Evolutionary conservation across 306 rosid species (phyloP).

Genomic region (Quercus dentata): DNA sequence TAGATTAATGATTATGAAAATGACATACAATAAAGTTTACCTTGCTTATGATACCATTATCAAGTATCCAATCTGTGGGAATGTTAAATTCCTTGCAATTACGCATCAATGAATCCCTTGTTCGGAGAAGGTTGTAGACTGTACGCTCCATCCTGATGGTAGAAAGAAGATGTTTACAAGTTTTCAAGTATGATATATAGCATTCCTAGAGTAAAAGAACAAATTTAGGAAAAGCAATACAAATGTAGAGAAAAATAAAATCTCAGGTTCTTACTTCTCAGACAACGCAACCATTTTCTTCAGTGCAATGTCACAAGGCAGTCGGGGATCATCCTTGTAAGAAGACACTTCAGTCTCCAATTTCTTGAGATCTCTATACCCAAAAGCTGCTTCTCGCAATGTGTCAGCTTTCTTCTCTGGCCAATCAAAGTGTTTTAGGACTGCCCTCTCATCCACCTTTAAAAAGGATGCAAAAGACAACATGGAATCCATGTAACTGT

Average conservation of each 20-base stretch:
- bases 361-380: conserved; percentile 79
- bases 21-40: conserved; percentile 18
- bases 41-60: conserved; percentile 89
- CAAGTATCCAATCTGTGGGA: conserved; percentile 95
- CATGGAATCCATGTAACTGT: not conserved
- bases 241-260: not conserved
- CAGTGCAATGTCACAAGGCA: conserved; percentile 77
- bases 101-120: conserved; percentile 78
- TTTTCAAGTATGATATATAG: not conserved
- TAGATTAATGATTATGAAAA: not conserved
- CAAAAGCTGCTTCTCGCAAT: conserved; percentile 91
- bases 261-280: conserved; percentile 61
- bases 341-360: conserved; percentile 83
- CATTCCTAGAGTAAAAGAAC: not conserved
- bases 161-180: conserved; percentile 3
- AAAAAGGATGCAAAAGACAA: conserved; percentile 8
- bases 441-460: conserved; percentile 98
- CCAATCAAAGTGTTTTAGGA: conserved; percentile 93
- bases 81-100: conserved; percentile 80
- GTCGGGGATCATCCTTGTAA: conserved; percentile 65
- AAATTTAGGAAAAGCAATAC: not conserved
- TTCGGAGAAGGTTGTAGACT: conserved; percentile 74
- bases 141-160: conserved; percentile 85
- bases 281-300: conserved; percentile 91
- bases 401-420: conserved; percentile 99